These are phyloP conservation scores for Paramarasmius palmivorus DNA, from an alignment of 1,284 basidiomycete species.

Conservation along the genomic window DNA sequence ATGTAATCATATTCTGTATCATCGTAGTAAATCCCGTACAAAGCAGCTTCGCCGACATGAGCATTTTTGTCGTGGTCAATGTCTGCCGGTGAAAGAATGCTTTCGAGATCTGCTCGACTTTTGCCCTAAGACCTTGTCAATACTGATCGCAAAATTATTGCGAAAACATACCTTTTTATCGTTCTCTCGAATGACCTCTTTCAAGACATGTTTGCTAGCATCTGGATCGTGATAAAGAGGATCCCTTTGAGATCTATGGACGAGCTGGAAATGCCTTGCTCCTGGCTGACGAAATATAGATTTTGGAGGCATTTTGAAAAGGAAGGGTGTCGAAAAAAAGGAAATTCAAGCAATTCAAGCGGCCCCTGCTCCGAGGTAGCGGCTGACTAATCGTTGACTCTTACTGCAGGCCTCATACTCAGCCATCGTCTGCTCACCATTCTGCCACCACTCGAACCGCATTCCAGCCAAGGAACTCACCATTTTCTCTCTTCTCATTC, in stretches of 20 bases:
- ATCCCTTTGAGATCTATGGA: constrained; percentile 95
- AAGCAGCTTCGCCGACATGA: constrained; percentile 83
- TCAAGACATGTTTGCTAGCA: constrained; percentile 87
- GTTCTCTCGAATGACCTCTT: constrained; percentile 76
- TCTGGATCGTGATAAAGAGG: constrained; percentile 94
- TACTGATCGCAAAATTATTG: constrained; percentile 13
- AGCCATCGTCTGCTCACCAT: background rate
- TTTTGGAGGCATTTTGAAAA: constrained; percentile 55
- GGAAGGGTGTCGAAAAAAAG: constrained; percentile 19
- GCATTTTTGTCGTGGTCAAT: constrained; percentile 46
- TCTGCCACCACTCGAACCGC: background rate
- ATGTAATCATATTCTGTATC: constrained; percentile 99
- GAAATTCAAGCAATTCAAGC: background rate
- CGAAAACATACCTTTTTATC: constrained; percentile 54
- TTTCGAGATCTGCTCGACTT: constrained; percentile 74
- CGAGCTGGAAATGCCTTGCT: constrained; percentile 93
- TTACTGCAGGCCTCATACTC: background rate
- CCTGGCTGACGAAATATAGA: constrained; percentile 91
- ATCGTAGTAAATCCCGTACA: constrained; percentile 94
- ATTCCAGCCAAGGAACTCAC: background rate
- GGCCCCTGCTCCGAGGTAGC: background rate
- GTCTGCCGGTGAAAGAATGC: constrained; percentile 58
- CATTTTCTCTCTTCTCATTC: background rate
- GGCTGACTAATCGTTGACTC: constrained; percentile 2
- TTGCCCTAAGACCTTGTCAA: constrained; percentile 57